Conservation (phyloP, 805 yeast genomes). For the Starmerella vaccinii region DNA sequence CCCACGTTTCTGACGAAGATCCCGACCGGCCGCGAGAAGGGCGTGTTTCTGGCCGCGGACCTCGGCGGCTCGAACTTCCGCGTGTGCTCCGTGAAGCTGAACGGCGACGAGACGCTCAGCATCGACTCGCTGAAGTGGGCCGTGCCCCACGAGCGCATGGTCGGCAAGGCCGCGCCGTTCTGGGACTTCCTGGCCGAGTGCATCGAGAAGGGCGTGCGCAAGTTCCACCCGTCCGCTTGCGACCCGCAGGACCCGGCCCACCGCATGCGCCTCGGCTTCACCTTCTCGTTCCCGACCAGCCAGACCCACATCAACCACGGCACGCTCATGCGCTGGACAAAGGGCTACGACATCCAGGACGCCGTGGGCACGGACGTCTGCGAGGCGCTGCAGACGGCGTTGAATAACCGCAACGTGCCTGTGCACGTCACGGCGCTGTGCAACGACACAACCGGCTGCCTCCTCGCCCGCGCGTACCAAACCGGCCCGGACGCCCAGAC, state of each 20-base stretch:
- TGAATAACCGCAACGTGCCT: constrained; percentile 50
- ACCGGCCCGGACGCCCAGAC: constrained; percentile 62
- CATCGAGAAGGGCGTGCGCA: constrained; percentile 51
- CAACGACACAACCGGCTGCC: constrained; percentile 92
- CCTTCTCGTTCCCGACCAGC: constrained; percentile 85
- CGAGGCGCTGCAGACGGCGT: constrained; percentile 53
- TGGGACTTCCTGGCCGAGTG: constrained; percentile 67
- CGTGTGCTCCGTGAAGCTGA: constrained; percentile 73
- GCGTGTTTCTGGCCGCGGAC: constrained; percentile 80
- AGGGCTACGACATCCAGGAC: constrained; percentile 81
- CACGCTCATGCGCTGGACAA: constrained; percentile 85
- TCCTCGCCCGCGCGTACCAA: constrained; percentile 76
- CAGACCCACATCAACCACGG: constrained; percentile 77
- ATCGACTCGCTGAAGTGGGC: constrained; percentile 66
- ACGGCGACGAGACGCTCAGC: constrained; percentile 55
- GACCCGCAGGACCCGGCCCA: constrained; percentile 27
- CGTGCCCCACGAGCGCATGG: constrained; percentile 69
- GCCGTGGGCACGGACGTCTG: constrained; percentile 80
- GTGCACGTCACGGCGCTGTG: constrained; percentile 71
- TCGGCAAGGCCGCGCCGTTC: constrained; percentile 51
- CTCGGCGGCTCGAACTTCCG: constrained; percentile 95
- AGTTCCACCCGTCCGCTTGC: constrained; percentile 46
- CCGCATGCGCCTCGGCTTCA: constrained; percentile 70
- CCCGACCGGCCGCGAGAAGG: constrained; percentile 79
- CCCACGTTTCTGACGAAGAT: constrained; percentile 79